Conservation (phyloP, 345 rosid genomes). For the Eucalyptus pauciflora region DNA sequence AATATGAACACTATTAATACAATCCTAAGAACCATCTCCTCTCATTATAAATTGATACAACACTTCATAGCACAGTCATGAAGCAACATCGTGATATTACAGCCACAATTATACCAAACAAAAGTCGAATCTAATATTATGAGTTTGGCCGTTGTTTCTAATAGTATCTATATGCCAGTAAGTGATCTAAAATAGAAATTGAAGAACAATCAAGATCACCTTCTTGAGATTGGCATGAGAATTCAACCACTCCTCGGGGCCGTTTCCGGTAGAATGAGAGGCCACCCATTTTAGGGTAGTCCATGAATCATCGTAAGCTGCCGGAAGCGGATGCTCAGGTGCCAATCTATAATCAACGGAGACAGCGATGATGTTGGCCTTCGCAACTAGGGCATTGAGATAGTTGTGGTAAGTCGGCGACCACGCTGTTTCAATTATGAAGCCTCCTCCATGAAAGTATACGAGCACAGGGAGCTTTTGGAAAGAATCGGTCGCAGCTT, state of each 20-base stretch:
- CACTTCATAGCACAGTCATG: neutral
- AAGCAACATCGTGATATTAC: neutral
- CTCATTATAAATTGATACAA: neutral
- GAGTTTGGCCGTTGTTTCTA: neutral
- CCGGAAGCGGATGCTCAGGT: conserved; percentile 50
- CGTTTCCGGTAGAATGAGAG: neutral
- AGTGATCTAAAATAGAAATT: neutral
- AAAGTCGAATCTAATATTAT: neutral
- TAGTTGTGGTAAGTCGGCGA: neutral
- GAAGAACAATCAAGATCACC: neutral
- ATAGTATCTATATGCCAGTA: neutral
- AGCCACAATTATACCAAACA: neutral
- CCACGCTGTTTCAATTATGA: conserved; percentile 4
- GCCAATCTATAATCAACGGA: conserved; percentile 16
- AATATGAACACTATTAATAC: neutral
- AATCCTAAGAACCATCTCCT: neutral
- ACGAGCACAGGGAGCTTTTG: conserved; percentile 19
- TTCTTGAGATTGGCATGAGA: neutral
- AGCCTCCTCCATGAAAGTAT: conserved; percentile 31
- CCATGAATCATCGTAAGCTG: conserved; percentile 45
- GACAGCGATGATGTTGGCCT: neutral
- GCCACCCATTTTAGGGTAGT: conserved; percentile 35
- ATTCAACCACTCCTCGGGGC: conserved; percentile 12
- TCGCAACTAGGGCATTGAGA: neutral
- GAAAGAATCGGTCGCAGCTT: neutral